These are phyloP conservation scores for Chaetomium fimeti DNA, from an alignment of 495 filamentous ascomycete genomes.

Conservation along the genomic window DNA sequence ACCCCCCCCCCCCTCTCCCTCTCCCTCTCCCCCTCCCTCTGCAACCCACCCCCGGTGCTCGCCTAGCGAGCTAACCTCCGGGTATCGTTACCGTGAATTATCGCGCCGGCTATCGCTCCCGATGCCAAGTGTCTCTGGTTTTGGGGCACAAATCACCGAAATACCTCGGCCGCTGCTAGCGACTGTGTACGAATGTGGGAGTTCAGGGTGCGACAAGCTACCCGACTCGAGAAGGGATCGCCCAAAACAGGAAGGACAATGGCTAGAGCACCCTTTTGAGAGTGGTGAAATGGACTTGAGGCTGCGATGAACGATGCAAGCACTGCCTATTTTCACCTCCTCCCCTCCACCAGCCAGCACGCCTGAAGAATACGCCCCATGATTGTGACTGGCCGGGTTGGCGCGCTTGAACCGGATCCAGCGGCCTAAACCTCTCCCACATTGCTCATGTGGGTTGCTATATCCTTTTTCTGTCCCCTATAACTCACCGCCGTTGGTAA, in stretches of 20 bases:
- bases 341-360: neutral
- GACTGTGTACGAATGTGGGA: neutral
- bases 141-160: constrained; percentile 7
- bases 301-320: neutral
- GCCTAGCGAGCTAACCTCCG: neutral
- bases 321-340: neutral
- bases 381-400: neutral
- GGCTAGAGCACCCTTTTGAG: neutral
- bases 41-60: neutral
- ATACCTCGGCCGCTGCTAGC: neutral
- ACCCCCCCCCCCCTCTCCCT: too few species aligned
- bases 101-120: constrained; percentile 3
- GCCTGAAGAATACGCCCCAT: neutral
- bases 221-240: neutral
- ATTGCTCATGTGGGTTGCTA: neutral
- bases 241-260: neutral
- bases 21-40: too few species aligned
- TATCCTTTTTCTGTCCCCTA: too few species aligned
- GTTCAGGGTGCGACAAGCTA: neutral
- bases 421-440: neutral
- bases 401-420: neutral
- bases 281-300: too few species aligned
- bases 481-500: neutral
- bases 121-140: neutral
- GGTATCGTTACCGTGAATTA: neutral